Conservation (phyloP, 2,329 filamentous ascomycete genomes). For the Aspergillus tamarii region DNA sequence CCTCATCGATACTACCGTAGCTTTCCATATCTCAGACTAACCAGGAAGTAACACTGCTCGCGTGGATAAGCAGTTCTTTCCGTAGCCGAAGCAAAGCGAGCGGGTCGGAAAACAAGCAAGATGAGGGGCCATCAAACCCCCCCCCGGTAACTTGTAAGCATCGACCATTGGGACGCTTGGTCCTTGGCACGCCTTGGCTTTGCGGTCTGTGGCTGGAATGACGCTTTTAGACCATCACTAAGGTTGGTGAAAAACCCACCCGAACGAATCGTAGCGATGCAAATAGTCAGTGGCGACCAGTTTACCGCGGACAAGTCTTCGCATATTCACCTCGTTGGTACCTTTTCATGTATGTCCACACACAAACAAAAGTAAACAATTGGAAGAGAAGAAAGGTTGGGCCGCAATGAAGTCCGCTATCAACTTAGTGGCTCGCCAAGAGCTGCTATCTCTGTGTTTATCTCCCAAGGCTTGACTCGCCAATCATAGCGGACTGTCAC, state of each 20-base stretch:
- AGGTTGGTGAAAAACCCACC: neutral
- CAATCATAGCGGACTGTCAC: neutral
- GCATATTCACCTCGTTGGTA: neutral
- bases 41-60: neutral
- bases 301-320: neutral
- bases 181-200: conserved; percentile 14
- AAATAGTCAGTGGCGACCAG: neutral
- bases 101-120: neutral
- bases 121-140: neutral
- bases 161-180: neutral
- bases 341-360: neutral
- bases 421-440: conserved; percentile 1
- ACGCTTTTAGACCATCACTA: neutral
- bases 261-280: neutral
- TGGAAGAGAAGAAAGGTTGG: neutral
- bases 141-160: neutral
- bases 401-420: neutral
- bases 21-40: neutral
- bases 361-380: too few relatives aligned
- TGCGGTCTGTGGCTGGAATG: neutral
- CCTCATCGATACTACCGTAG: conserved; percentile 6
- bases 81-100: conserved; percentile 13
- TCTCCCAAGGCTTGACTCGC: neutral
- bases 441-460: neutral
- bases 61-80: conserved; percentile 5